Evolutionary conservation across 1,139 yeast genomes (phyloP).

Genomic region (Kurtzmaniella natalensis): DNA sequence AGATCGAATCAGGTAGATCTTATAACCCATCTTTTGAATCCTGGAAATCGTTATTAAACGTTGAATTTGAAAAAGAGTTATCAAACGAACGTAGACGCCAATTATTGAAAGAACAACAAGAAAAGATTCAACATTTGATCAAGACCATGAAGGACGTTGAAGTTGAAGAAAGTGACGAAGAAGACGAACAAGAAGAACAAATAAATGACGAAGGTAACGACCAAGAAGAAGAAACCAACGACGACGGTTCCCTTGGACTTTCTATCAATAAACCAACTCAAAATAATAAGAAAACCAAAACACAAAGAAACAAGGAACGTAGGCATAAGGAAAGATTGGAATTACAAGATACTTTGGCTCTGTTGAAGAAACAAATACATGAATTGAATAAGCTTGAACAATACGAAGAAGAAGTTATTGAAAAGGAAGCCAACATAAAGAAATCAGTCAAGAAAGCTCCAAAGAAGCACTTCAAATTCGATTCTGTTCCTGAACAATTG

Average conservation of each 20-base stretch:
- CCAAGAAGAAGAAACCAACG: constrained; percentile 9
- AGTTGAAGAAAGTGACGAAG: constrained; percentile 51
- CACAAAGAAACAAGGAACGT: constrained; percentile 69
- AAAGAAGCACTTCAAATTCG: constrained; percentile 49
- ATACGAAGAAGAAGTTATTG: constrained; percentile 14
- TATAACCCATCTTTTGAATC: constrained; percentile 85
- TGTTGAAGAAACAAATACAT: constrained; percentile 49
- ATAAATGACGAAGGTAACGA: constrained; percentile 22
- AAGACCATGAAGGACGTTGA: constrained; percentile 48
- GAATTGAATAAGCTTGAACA: constrained; percentile 51
- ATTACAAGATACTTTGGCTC: constrained; percentile 55
- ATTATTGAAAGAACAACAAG: constrained; percentile 56
- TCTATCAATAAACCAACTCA: constrained; percentile 72
- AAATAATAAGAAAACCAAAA: constrained; percentile 68
- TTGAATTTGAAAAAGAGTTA: constrained; percentile 65
- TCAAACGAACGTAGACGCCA: constrained; percentile 62
- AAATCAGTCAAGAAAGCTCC: constrained; percentile 22
- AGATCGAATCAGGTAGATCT: constrained; percentile 77
- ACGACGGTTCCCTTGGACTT: constrained; percentile 28
- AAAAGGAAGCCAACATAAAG: constrained; percentile 15
- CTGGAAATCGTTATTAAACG: constrained; percentile 70
- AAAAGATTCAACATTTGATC: constrained; percentile 61
- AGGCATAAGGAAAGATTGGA: constrained; percentile 58
- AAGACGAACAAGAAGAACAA: constrained; percentile 30
- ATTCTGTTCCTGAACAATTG: constrained; percentile 57